Conservation (phyloP, 495 filamentous ascomycete species). For the Hypoxylon perforatum region DNA sequence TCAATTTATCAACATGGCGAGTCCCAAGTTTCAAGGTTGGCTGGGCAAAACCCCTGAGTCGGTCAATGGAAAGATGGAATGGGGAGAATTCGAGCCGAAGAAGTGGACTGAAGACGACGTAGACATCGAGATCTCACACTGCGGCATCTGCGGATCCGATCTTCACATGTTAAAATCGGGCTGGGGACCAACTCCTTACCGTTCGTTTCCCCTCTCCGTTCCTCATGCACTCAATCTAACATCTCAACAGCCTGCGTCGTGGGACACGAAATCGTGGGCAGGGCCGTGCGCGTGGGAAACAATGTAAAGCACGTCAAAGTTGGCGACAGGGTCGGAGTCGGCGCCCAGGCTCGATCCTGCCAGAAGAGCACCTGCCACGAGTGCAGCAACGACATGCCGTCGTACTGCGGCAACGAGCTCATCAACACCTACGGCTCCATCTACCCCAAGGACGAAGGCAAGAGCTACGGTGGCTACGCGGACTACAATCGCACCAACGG, state of each 20-base stretch:
- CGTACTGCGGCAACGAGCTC: constrained; percentile 70
- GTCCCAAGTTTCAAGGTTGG: constrained; percentile 79
- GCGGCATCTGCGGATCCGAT: constrained; percentile 85
- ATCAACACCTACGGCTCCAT: constrained; percentile 76
- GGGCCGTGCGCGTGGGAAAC: constrained; percentile 74
- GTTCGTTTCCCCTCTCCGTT: constrained; percentile 22
- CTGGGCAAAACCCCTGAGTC: constrained; percentile 70
- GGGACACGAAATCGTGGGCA: constrained; percentile 80
- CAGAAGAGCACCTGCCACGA: constrained; percentile 71
- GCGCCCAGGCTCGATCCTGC: constrained; percentile 81
- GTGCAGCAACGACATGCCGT: constrained; percentile 70
- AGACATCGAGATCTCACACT: constrained; percentile 82
- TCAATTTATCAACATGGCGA: constrained; percentile 14
- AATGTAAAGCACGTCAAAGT: constrained; percentile 72
- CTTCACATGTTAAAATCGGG: constrained; percentile 80
- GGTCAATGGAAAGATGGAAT: constrained; percentile 75
- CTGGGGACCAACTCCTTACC: constrained; percentile 60
- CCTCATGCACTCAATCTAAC: constrained; percentile 6
- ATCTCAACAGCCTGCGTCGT: constrained; percentile 40
- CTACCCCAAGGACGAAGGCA: constrained; percentile 70
- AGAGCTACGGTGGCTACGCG: constrained; percentile 76
- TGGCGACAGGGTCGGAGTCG: constrained; percentile 87
- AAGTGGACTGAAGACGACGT: constrained; percentile 81
- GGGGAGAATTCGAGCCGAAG: constrained; percentile 80
- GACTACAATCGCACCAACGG: constrained; percentile 75